Base-by-base conservation (phyloP, 805 yeast genomes). In the Yarrowia sp. region DNA sequence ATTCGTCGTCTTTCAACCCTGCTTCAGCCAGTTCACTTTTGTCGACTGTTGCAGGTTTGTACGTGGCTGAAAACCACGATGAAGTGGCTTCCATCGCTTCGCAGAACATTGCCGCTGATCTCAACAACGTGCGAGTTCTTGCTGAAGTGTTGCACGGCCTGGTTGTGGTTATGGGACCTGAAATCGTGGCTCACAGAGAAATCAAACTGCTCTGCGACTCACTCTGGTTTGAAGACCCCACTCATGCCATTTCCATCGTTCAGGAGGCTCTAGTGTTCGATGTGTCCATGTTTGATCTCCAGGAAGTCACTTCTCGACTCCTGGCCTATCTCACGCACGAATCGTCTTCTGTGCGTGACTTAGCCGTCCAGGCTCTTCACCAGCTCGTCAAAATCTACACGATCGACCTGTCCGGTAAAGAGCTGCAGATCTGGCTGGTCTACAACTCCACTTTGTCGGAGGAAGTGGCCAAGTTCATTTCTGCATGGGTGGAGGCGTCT, bases 401-500 rank as follows among this genome's bases (percentile, higher is more conserved):
- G n/a, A 76, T 78, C 15, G 71, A 76, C 1, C 65, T 73, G 9
- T 71, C 76, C 0, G 77, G 76, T 1, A 73, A 76, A 13, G 80
- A 79, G 1, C 72, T 86, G 7, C 76, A 83, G 32, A 75, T 87
- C 7, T 90, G 95, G 95, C 77, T 84, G 8, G 83, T 79, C 39
- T 81, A 77, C 67, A 85, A 80, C 75, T 76, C 72, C 11, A 73
- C 75, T 13, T 84, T 86, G 3, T 67, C 74, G 2, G 68, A 68
- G 1, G 80, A 79, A 8, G 72, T 88, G 17, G 72, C 77, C 33
- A 73, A 75, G 3, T 76, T 88, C 55, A 78, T 89, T 11, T 73
- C 71, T 14, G 80, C 83, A 15, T 89, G 95, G 93, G 73, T 89
- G 50, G 84, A 83, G 15, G 79, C 83, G 28, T 80, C 82, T 1